Conservation (phyloP, 2,329 filamentous ascomycete genomes). For the Lecanicillium sp. region DNA sequence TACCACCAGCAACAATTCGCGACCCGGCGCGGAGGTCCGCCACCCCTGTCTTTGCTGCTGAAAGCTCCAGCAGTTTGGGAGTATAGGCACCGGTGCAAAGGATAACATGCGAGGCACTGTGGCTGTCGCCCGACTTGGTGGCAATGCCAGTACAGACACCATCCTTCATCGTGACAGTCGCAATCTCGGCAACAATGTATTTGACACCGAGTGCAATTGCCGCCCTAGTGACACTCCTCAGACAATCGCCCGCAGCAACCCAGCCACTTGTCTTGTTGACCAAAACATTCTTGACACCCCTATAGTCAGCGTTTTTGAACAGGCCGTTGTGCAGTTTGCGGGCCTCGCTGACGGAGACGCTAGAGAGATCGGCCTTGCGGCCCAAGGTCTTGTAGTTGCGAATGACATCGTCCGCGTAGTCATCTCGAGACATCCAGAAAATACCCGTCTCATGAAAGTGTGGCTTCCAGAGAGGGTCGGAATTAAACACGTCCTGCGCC, state of each 20-base stretch:
- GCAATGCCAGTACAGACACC: slow-evolving; percentile 44
- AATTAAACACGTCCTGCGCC: slow-evolving; percentile 56
- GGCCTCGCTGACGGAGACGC: slow-evolving; percentile 39
- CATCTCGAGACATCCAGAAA: slow-evolving; percentile 47
- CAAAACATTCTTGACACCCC: slow-evolving; percentile 51
- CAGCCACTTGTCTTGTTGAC: slow-evolving; percentile 58
- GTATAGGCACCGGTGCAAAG: slow-evolving; percentile 55
- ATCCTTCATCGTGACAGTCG: slow-evolving; percentile 37
- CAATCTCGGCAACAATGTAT: slow-evolving; percentile 50
- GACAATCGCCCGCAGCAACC: slow-evolving; percentile 54
- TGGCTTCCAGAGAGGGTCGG: slow-evolving; percentile 48
- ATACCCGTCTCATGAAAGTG: slow-evolving; percentile 57
- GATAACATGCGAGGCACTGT: slow-evolving; percentile 46
- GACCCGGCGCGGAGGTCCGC: slow-evolving; percentile 44
- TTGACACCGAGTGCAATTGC: slow-evolving; percentile 51
- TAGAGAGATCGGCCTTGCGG: slow-evolving; percentile 32
- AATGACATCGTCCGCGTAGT: slow-evolving; percentile 46
- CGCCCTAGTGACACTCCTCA: slow-evolving; percentile 48
- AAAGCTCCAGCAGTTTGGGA: slow-evolving; percentile 46
- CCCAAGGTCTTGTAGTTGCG: slow-evolving; percentile 46
- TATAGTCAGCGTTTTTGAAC: slow-evolving; percentile 55
- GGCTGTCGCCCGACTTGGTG: slow-evolving; percentile 36
- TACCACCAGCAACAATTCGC: slow-evolving; percentile 53
- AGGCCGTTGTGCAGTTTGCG: slow-evolving; percentile 50
- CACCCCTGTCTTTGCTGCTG: slow-evolving; percentile 41